These are phyloP conservation scores for Prunella vulgaris DNA, from an alignment of 257 asterid genomes.

Conservation along the genomic window DNA sequence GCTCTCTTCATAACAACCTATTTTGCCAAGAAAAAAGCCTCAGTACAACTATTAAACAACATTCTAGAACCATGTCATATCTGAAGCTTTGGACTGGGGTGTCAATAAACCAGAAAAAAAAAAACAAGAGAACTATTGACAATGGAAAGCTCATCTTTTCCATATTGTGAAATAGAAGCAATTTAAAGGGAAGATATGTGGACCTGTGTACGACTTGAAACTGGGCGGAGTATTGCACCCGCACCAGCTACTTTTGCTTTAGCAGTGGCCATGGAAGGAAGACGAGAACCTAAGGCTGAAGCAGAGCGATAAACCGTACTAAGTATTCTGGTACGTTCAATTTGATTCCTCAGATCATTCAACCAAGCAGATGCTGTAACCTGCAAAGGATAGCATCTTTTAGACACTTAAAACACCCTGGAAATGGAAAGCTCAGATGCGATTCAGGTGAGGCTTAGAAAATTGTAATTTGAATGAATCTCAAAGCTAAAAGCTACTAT, in stretches of 20 bases:
- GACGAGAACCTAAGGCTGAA: constrained; percentile 94
- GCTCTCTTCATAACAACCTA: constrained; percentile 98
- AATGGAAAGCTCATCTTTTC: background rate
- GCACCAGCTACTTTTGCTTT: constrained; percentile 97
- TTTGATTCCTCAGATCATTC: constrained; percentile 88
- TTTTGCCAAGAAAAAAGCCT: background rate
- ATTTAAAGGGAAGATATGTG: background rate
- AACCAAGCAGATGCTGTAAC: constrained; percentile 99
- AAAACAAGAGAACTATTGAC: too few species aligned
- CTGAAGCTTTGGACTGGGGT: too few species aligned
- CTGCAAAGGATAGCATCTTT: constrained; percentile 32
- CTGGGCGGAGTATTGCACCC: constrained; percentile 93
- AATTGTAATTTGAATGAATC: background rate
- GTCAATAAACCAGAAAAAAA: too few species aligned
- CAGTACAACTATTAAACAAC: background rate
- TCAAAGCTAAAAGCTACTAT: background rate
- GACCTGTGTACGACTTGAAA: constrained; percentile 93
- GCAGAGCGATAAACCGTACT: constrained; percentile 98
- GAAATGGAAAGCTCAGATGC: background rate
- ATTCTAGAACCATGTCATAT: too few species aligned
- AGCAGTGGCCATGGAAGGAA: constrained; percentile 93
- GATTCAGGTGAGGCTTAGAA: background rate
- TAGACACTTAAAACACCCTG: constrained; percentile 1
- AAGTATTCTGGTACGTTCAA: constrained; percentile 85
- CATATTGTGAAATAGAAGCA: background rate